Evolutionary conservation across 164 flowering plant genomes (phyloP).

Genomic region (Vitis riparia): DNA sequence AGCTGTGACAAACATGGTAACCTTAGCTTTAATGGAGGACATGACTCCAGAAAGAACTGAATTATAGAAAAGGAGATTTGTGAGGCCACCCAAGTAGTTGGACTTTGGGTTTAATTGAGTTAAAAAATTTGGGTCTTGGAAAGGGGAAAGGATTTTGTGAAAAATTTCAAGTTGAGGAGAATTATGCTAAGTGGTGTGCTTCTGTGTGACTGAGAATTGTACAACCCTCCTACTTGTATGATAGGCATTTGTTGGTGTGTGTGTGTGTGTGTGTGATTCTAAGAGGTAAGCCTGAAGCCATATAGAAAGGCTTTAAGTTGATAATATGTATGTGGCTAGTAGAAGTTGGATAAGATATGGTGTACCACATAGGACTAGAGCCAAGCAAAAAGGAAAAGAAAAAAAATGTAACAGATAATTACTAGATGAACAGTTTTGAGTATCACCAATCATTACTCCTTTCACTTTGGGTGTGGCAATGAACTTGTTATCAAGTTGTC

Average conservation of each 20-base stretch:
- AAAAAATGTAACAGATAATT: not conserved
- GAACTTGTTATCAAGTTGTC: constrained; percentile 7
- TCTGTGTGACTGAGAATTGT: constrained; percentile 6
- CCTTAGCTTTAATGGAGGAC: no score
- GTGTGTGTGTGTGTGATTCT: not conserved
- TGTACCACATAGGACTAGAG: not conserved
- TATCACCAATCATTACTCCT: not conserved
- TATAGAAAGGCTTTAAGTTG: constrained; percentile 6
- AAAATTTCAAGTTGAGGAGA: not conserved
- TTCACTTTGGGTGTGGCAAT: not conserved
- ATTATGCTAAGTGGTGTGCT: constrained; percentile 5
- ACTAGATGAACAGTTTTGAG: not conserved
- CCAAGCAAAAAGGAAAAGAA: constrained; percentile 6
- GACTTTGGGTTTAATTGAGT: no score
- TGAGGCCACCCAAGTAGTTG: no score
- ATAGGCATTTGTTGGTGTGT: not conserved
- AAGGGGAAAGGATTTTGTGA: not conserved
- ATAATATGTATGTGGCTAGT: constrained; percentile 19
- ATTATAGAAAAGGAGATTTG: no score
- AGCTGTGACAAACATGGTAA: not conserved
- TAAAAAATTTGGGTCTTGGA: no score
- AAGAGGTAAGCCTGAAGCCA: not conserved
- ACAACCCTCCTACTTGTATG: not conserved
- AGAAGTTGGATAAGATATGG: constrained; percentile 12
- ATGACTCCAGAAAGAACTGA: no score